Evolutionary conservation across 495 filamentous ascomycete genomes (phyloP), one percentile per base, ranked within the genome.

Genomic region (Xylaria acuta): DNA sequence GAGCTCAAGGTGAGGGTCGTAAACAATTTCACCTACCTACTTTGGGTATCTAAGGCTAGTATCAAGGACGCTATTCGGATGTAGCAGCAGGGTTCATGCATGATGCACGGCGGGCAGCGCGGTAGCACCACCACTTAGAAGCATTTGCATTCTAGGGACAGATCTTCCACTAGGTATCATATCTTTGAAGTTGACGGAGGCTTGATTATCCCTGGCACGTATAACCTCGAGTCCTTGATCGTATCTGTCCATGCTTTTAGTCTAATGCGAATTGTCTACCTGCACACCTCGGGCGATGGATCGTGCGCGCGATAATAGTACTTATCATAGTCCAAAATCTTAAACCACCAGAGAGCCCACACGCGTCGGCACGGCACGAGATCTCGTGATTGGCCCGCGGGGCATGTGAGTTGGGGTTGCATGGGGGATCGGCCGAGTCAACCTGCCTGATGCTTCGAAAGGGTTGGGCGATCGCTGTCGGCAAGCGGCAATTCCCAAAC

Each of bases 381-480:
- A 67, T 45, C 63, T 67, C 51, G 51, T 51, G 70, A 72, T 72
- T 72, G 70, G 70, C 63, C 53, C 20, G 49, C 2, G 38, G 60
- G 49, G 27, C 69, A 72, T 66, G 70, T 72, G 70, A 72, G 70
- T 66, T 60, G 30, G 51, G 40, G 59, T 56, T 30, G 58, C 20
- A 34, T 2, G 25, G 41, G 32, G 5, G 56, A 25, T 45, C 49
- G 60, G 62, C 62, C 54, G 49, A 71, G 54, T 58, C 69, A 71
- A 65, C 60, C 38, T 43, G 69, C 58, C 66, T 59, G 67, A 49
- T 32, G 36, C 25, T 56, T 62, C n/a, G n/a, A 62, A 22, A 62
- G 53, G 54, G 56, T 62, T 63, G 63, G 70, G 63, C 70, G 70
- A 72, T 72, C 70, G 45, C 70, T 64, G 70, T 56, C 70, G 70